phyloP scores from a whole-genome alignment of 768 basidiomycete species.

The Calocybe cyanea region DNA sequence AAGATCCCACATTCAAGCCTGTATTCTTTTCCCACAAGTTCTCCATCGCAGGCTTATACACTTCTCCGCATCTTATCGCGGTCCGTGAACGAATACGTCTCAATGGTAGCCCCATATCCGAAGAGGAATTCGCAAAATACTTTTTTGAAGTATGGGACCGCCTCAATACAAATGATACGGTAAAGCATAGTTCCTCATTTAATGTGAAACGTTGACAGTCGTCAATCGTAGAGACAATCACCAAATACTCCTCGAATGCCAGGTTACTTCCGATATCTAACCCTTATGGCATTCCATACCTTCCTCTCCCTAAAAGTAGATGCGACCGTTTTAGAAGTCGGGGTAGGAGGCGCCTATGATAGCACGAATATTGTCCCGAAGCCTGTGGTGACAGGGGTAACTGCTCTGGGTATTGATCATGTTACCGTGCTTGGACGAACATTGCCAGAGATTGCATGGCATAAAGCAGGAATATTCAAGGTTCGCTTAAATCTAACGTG shows the following conservation, averaged over 20 bases:
- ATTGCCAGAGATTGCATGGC: constrained; percentile 84
- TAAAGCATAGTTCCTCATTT: constrained; percentile 25
- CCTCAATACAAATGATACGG: constrained; percentile 59
- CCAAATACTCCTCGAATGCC: constrained; percentile 64
- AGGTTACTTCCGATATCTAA: constrained; percentile 91
- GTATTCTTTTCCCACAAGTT: constrained; percentile 1
- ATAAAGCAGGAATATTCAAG: constrained; percentile 98
- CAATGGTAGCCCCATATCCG: constrained; percentile 85
- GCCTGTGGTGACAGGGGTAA: constrained; percentile 87
- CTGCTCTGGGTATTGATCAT: constrained; percentile 92
- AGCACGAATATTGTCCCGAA: constrained; percentile 93
- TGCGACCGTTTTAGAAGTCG: constrained; percentile 93
- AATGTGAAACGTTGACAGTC: constrained; percentile 1
- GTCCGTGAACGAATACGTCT: constrained; percentile 95
- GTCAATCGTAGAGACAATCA: constrained; percentile 36
- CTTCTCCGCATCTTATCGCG: constrained; percentile 93
- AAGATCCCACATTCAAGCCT: constrained; percentile 21
- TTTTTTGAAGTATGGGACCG: constrained; percentile 97
- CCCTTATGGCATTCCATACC: constrained; percentile 86
- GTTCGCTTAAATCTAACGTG: constrained; percentile 27
- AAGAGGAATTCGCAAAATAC: constrained; percentile 82
- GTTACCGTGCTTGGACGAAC: constrained; percentile 84
- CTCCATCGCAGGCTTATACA: constrained; percentile 72
- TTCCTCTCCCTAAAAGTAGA: constrained; percentile 83
- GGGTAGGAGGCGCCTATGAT: constrained; percentile 91